Evolutionary conservation across 1,284 basidiomycete genomes (phyloP).

Genomic region (Pascua guehoae): DNA sequence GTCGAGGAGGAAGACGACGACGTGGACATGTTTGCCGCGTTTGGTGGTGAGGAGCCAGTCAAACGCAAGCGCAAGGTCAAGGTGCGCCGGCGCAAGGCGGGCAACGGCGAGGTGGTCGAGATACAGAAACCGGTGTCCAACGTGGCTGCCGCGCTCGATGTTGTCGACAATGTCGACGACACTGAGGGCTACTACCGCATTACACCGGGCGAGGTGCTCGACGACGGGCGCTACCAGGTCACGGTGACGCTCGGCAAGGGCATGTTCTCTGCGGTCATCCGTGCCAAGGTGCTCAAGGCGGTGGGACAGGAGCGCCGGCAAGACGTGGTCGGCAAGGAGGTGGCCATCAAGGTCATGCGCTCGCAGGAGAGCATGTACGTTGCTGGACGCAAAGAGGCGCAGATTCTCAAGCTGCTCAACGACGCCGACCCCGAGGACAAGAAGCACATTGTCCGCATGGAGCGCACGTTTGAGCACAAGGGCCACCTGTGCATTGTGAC

Average conservation of each 20-base stretch:
- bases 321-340: constrained; percentile 62
- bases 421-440: constrained; percentile 93
- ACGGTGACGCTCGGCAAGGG: constrained; percentile 92
- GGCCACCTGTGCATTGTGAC: constrained; percentile 97
- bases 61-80: constrained; percentile 54
- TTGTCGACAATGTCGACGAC: constrained; percentile 55
- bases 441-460: constrained; percentile 87
- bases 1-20: constrained; percentile 63
- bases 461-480: constrained; percentile 91
- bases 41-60: constrained; percentile 56
- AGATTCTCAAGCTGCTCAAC: constrained; percentile 79
- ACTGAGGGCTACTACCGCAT: constrained; percentile 93
- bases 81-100: constrained; percentile 52
- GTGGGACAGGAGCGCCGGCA: constrained; percentile 58
- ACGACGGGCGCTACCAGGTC: constrained; percentile 88
- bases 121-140: constrained; percentile 64
- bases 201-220: constrained; percentile 91
- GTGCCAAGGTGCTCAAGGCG: constrained; percentile 74
- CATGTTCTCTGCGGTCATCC: constrained; percentile 97
- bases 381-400: constrained; percentile 87
- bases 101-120: constrained; percentile 64
- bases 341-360: constrained; percentile 96
- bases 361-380: constrained; percentile 98
- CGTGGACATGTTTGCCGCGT: constrained; percentile 86
- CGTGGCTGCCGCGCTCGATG: constrained; percentile 42